phyloP scores from a whole-genome alignment of 352 stramenopile genomes.

The Globisporangium irregulare region DNA sequence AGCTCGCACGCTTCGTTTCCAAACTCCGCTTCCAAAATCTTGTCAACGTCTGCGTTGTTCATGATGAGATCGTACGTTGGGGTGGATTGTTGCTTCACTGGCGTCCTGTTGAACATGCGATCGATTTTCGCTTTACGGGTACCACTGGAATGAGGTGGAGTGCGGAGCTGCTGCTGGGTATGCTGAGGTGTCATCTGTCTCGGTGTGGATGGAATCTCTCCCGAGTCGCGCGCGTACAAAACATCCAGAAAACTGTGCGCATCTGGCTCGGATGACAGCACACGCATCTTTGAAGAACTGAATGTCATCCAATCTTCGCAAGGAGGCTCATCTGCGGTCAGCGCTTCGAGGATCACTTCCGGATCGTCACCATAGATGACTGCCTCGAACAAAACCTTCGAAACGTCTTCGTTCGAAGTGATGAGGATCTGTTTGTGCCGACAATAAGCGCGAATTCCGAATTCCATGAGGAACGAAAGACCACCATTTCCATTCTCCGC shows the following conservation, averaged over 20 bases:
- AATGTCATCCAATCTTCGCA: conserved; percentile 45
- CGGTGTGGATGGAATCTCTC: neutral
- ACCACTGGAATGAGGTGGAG: conserved; percentile 8
- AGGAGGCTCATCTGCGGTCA: conserved; percentile 34
- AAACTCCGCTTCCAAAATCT: conserved; percentile 31
- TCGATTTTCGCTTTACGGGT: conserved; percentile 20
- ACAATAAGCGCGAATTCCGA: conserved; percentile 41
- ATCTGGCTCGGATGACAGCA: conserved; percentile 1
- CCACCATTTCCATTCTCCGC: conserved; percentile 13
- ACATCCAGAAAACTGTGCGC: conserved; percentile 17
- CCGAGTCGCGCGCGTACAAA: conserved; percentile 19
- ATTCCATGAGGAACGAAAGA: conserved; percentile 30
- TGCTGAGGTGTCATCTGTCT: neutral
- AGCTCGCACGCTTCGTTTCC: conserved; percentile 24
- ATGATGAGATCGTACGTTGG: conserved; percentile 28
- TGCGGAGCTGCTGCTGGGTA: neutral
- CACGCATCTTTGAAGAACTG: conserved; percentile 15
- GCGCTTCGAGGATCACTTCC: conserved; percentile 39
- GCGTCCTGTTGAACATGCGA: conserved; percentile 22
- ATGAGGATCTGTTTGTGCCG: conserved; percentile 33
- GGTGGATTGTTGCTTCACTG: conserved; percentile 10
- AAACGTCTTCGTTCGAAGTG: conserved; percentile 27
- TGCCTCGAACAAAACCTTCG: conserved; percentile 34
- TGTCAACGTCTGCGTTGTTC: conserved; percentile 24
- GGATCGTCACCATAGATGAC: conserved; percentile 33